Base-by-base conservation (phyloP, 2,329 filamentous ascomycete genomes). In the Dactylonectria macrodidyma region DNA sequence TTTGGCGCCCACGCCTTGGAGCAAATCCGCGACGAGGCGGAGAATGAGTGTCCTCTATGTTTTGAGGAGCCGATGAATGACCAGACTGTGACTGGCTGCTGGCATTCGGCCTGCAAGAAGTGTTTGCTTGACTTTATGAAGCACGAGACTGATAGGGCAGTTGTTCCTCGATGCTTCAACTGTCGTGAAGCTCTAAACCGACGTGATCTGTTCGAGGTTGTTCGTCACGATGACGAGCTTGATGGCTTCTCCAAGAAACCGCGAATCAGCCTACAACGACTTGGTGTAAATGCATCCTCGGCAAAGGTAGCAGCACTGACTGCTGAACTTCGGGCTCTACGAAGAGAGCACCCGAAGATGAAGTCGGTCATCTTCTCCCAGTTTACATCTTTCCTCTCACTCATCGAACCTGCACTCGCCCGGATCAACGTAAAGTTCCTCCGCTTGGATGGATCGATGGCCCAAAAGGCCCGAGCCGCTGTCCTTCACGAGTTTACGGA, bases 301-400 rank as follows among this genome's bases (percentile, higher is more conserved):
- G 93, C 96, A 54, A 99, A 99, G 80, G 93, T 98, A 12, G 90
- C 93, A 51, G 89, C 93, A 1, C 86, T 99, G 5, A 87, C 98
- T 70, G 88, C 85, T 4, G 90, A 96, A 66, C 88, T 99, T 5
- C 92, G 92, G 48, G 83, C 85, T 1, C 82, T 97, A 8, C 90
- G 92, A 10, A 87, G 85, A 63, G 86, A 89, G 57, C 84, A 92
- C n/a, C 88, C 91, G 0, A 85, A 81, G 5, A 92, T 92, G 56
- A 98, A 98, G 81, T 94, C 93, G 1, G 95, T 98, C 24, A 91
- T 99, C 36, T 99, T 99, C 82, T 96, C 93, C 64, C 96, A 99
- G 81, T 99, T 99, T 80, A 99, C 96, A 0, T 97, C 95, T 0
- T 99, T 98, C 80, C 89, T 99, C 73, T 91, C 95, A 71, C 89